phyloP scores from a whole-genome alignment of 805 yeast species.

The Saturnispora saitoi region DNA sequence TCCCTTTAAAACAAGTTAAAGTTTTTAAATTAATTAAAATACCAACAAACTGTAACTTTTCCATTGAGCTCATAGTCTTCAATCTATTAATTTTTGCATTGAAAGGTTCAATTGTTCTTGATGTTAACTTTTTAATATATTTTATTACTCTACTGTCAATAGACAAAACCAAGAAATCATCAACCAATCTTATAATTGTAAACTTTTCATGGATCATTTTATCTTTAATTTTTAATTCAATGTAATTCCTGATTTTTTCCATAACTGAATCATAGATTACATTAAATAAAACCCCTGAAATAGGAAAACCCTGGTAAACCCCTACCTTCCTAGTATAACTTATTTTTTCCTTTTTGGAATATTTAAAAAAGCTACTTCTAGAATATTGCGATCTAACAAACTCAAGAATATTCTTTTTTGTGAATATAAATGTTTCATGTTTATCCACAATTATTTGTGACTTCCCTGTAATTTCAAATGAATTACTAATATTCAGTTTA shows the following conservation, averaged over 20 bases:
- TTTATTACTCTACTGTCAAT: slow-evolving; percentile 29
- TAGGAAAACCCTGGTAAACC: slow-evolving; percentile 74
- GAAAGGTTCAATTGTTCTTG: slow-evolving; percentile 34
- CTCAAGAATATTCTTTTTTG: slow-evolving; percentile 36
- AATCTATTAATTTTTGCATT: slow-evolving; percentile 33
- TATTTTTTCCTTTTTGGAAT: slow-evolving; percentile 14
- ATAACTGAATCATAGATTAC: slow-evolving; percentile 59
- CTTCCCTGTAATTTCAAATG: neutral
- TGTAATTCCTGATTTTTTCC: slow-evolving; percentile 21
- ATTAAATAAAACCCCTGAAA: slow-evolving; percentile 71
- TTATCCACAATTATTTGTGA: slow-evolving; percentile 5
- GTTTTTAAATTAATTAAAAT: slow-evolving; percentile 27
- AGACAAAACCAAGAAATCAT: slow-evolving; percentile 74
- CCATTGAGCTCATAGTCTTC: slow-evolving; percentile 28
- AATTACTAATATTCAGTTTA: slow-evolving; percentile 5
- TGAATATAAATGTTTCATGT: slow-evolving; percentile 22
- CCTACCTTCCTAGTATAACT: slow-evolving; percentile 52
- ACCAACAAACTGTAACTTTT: slow-evolving; percentile 34
- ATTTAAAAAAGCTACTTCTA: slow-evolving; percentile 38
- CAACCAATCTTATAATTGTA: slow-evolving; percentile 59
- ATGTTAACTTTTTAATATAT: slow-evolving; percentile 24
- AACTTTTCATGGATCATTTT: slow-evolving; percentile 14
- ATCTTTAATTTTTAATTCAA: neutral
- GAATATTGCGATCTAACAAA: slow-evolving; percentile 45
- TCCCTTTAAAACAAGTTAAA: slow-evolving; percentile 31